Conservation (phyloP, 805 yeast genomes). For the Cyberlindnera mycetangii region DNA sequence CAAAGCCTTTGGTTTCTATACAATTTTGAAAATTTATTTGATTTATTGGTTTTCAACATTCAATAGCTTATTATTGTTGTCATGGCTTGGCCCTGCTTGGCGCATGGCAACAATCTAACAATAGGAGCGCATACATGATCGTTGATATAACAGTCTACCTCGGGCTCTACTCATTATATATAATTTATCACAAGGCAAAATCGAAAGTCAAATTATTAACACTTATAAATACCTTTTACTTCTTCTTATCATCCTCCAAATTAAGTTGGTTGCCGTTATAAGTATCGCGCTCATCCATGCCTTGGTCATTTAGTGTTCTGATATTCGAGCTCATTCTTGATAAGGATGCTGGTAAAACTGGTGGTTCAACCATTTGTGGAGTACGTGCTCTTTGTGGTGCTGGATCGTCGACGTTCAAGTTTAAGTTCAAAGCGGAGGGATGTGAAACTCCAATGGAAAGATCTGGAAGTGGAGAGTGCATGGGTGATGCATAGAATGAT, state of each 20-base stretch:
- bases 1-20: no score
- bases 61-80: no score
- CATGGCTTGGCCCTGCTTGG: no score
- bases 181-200: background rate
- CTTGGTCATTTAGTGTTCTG: conserved; percentile 29
- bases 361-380: background rate
- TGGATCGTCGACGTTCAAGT: conserved; percentile 16
- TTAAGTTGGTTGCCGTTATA: conserved; percentile 57
- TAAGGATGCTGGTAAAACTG: conserved; percentile 7
- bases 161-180: no score
- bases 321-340: conserved; percentile 22
- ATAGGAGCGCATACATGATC: no score
- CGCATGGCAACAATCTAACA: no score
- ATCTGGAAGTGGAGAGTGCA: conserved; percentile 22
- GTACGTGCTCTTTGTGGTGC: conserved; percentile 11
- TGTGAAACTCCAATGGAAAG: conserved; percentile 15
- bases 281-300: conserved; percentile 39
- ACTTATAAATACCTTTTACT: no score
- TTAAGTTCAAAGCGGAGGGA: conserved; percentile 25
- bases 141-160: no score
- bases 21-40: no score
- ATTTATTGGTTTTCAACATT: no score
- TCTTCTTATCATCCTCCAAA: conserved; percentile 46
- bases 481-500: conserved; percentile 30
- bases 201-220: no score